phyloP scores from a whole-genome alignment of 805 yeast species.

The Pichia paraexigua region DNA sequence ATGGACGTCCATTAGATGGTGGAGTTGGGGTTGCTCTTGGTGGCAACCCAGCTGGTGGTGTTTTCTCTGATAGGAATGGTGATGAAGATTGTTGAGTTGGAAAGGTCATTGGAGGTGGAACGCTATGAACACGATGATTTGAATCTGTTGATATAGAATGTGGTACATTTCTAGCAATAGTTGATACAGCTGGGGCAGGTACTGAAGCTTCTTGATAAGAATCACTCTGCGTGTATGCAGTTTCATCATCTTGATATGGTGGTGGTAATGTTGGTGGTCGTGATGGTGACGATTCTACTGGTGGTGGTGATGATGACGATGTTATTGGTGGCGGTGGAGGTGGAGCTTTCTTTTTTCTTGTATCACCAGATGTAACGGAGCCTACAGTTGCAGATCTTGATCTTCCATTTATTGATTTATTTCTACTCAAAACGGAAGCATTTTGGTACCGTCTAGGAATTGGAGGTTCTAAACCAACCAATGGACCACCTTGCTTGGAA shows the following conservation, averaged over 20 bases:
- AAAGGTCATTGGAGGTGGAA: conserved; percentile 14
- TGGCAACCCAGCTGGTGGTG: conserved; percentile 15
- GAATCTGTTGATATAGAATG: conserved; percentile 1
- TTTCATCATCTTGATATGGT: conserved; percentile 6
- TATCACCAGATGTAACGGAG: conserved; percentile 6
- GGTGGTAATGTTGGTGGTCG: too few relatives aligned
- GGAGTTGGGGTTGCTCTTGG: conserved; percentile 22
- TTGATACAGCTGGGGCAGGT: conserved; percentile 3
- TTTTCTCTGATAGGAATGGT: not conserved
- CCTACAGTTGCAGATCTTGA: conserved; percentile 10
- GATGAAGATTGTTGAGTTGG: conserved; percentile 1
- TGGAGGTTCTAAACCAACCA: conserved; percentile 81
- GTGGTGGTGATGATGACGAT: conserved; percentile 10
- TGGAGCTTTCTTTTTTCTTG: conserved; percentile 28
- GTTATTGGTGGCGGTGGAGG: conserved; percentile 32
- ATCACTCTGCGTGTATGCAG: conserved; percentile 7
- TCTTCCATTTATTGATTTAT: not conserved
- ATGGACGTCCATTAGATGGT: conserved; percentile 13
- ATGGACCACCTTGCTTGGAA: conserved; percentile 63
- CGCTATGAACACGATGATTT: conserved; percentile 7
- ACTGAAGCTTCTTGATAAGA: conserved; percentile 11
- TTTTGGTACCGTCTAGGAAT: conserved; percentile 54
- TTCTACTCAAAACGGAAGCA: not conserved
- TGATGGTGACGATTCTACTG: conserved; percentile 7
- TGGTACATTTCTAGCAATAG: not conserved